These are phyloP conservation scores for Scutellaria minor DNA, from an alignment of 257 asterid species.

Conservation along the genomic window DNA sequence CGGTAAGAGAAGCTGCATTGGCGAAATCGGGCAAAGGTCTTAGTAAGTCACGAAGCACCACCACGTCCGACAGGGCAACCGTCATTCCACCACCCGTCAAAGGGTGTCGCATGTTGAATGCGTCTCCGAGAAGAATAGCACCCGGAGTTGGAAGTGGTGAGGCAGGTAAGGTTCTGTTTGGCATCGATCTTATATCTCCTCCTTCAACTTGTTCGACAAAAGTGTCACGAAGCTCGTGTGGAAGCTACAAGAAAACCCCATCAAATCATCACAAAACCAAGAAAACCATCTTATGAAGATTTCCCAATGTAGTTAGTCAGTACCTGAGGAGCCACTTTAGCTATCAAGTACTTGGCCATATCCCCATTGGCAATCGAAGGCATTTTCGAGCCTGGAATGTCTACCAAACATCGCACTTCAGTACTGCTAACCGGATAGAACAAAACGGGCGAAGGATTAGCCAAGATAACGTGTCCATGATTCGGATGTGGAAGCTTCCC, in stretches of 20 bases:
- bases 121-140: conserved; percentile 58
- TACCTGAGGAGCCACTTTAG: conserved; percentile 59
- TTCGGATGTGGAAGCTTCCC: conserved; percentile 54
- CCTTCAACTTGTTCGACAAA: conserved; percentile 44
- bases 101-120: conserved; percentile 66
- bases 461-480: conserved; percentile 57
- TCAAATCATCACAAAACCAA: background rate
- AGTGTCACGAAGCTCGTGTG: conserved; percentile 48
- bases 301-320: background rate
- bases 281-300: too few species aligned
- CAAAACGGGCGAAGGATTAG: conserved; percentile 53
- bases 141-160: conserved; percentile 60
- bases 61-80: conserved; percentile 58
- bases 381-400: conserved; percentile 49
- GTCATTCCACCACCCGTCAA: conserved; percentile 67
- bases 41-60: conserved; percentile 54
- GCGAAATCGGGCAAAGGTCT: conserved; percentile 42
- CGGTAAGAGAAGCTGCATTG: conserved; percentile 45
- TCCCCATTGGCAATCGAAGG: conserved; percentile 58
- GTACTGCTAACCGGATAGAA: conserved; percentile 60
- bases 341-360: conserved; percentile 48
- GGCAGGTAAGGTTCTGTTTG: conserved; percentile 62
- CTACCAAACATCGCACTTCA: conserved; percentile 54
- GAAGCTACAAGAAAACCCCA: conserved; percentile 40
- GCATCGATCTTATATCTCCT: conserved; percentile 61